Conservation (phyloP, 768 basidiomycete genomes). For the Termitomyces titanicus region DNA sequence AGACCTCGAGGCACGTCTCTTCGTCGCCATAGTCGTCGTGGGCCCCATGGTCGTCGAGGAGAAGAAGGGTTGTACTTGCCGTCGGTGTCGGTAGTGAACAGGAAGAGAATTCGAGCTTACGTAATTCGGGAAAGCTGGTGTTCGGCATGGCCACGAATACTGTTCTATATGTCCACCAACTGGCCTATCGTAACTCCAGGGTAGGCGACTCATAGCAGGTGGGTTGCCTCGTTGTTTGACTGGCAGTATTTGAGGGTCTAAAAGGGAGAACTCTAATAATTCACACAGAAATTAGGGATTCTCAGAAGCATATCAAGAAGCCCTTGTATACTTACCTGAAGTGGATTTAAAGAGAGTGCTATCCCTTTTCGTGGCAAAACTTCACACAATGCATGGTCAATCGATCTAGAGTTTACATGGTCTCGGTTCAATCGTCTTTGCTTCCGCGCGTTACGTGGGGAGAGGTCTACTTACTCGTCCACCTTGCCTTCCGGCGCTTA, state of each 20-base stretch:
- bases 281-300: not conserved
- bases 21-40: constrained; percentile 37
- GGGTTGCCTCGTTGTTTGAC: not conserved
- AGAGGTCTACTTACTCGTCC: too few species aligned
- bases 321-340: not conserved
- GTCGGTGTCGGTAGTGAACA: constrained; percentile 9
- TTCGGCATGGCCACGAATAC: not conserved
- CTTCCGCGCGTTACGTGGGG: too few species aligned
- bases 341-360: too few species aligned
- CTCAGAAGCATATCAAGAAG: not conserved
- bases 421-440: not conserved
- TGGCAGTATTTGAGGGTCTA: not conserved
- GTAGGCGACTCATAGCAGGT: not conserved
- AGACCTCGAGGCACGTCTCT: constrained; percentile 58
- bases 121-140: constrained; percentile 11
- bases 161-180: not conserved
- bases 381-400: not conserved
- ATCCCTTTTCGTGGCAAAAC: not conserved
- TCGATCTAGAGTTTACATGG: too few species aligned
- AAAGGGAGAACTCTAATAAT: not conserved
- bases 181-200: not conserved
- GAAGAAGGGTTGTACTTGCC: constrained; percentile 9
- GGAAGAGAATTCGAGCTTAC: constrained; percentile 16
- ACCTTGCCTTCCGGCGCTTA: not conserved
- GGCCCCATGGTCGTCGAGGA: constrained; percentile 19